Percentiles rank a stretch among this genome's conserved stretches.
Evolutionary conservation across 164 flowering plant species (phyloP).

Genomic region (Liriodendron chinense): DNA sequence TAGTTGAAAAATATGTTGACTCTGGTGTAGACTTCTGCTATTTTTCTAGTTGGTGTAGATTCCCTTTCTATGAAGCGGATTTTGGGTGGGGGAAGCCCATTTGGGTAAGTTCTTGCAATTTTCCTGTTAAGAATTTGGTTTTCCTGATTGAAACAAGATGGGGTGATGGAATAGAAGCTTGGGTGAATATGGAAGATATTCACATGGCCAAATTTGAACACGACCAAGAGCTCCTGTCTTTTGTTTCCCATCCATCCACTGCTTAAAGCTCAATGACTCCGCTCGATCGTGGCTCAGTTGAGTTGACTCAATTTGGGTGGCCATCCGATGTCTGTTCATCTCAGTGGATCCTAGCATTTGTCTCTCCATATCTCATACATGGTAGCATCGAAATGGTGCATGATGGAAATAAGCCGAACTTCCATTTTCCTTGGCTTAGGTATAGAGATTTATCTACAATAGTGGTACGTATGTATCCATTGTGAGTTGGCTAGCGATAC

Average conservation of each 20-base stretch:
- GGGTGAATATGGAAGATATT: neutral
- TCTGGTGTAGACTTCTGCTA: neutral
- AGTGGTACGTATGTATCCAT: too few relatives aligned
- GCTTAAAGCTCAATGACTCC: too few relatives aligned
- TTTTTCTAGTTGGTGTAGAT: constrained; percentile 4
- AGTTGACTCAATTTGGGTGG: too few relatives aligned
- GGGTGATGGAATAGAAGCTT: constrained; percentile 7
- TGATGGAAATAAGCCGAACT: too few relatives aligned
- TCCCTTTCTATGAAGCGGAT: constrained; percentile 5
- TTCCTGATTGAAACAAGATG: neutral
- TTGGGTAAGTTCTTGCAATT: neutral
- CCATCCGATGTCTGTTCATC: too few relatives aligned
- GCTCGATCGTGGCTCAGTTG: too few relatives aligned
- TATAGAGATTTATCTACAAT: too few relatives aligned
- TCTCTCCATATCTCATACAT: too few relatives aligned
- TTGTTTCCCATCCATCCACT: neutral
- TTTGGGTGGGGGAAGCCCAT: constrained; percentile 4
- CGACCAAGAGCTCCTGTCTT: constrained; percentile 1
- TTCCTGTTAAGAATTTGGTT: neutral
- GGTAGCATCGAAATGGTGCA: too few relatives aligned
- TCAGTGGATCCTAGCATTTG: too few relatives aligned
- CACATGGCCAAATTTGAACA: neutral
- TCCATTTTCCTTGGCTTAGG: too few relatives aligned
- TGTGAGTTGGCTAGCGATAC: too few relatives aligned
- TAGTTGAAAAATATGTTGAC: neutral